Evolutionary conservation across 441 rosid genomes (phyloP).

Genomic region (Rhodomyrtus psidioides): DNA sequence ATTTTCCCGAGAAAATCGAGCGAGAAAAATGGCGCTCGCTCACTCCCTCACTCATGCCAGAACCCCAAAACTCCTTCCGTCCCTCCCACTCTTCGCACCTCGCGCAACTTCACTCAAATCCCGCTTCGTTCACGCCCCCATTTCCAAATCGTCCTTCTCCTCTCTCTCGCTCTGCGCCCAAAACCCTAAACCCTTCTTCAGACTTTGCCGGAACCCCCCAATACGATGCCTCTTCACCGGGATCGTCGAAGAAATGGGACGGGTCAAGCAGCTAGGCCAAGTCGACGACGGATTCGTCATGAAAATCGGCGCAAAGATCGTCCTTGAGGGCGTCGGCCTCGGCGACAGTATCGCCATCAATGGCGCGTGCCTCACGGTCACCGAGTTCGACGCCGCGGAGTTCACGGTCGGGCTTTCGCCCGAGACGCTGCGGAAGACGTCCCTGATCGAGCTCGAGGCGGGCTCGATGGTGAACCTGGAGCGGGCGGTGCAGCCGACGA

Average conservation of each 20-base stretch:
- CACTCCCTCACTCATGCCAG: constrained; percentile 4
- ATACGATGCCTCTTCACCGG: constrained; percentile 71
- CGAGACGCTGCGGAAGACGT: constrained; percentile 71
- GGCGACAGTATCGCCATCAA: constrained; percentile 86
- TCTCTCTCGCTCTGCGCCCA: constrained; percentile 8
- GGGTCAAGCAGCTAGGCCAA: constrained; percentile 42
- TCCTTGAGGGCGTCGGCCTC: constrained; percentile 49
- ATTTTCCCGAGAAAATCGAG: neutral
- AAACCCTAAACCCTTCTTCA: constrained; percentile 7
- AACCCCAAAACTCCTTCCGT: constrained; percentile 3
- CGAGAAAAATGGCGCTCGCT: constrained; percentile 21
- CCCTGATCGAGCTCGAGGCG: constrained; percentile 46
- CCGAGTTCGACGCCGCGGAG: constrained; percentile 45
- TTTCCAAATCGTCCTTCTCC: constrained; percentile 5
- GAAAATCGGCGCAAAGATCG: constrained; percentile 46
- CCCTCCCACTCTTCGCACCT: neutral
- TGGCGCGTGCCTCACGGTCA: constrained; percentile 87
- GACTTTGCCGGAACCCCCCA: neutral
- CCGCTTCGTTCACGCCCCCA: constrained; percentile 9
- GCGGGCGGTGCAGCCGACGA: constrained; percentile 73
- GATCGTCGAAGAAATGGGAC: constrained; percentile 80
- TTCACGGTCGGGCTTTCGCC: constrained; percentile 68
- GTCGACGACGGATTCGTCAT: constrained; percentile 54
- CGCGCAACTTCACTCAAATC: neutral
- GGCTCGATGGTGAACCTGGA: constrained; percentile 86